Evolutionary conservation across 306 rosid species (phyloP).

Genomic region (Lotus japonicus): DNA sequence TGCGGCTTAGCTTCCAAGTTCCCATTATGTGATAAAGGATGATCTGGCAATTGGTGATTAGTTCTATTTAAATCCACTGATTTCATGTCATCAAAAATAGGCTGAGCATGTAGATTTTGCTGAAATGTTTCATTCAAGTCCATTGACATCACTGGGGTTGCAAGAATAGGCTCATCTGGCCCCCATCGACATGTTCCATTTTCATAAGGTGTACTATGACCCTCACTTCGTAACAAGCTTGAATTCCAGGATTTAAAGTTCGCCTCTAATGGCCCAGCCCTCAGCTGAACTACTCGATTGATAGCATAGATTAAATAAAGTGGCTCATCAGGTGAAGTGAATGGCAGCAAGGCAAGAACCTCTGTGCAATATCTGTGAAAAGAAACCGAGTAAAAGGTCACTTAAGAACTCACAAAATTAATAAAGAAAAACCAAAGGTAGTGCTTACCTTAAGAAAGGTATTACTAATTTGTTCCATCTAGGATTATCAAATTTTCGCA

Average conservation of each 20-base stretch:
- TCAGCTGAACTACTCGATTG: conserved; percentile 85
- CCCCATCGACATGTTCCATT: conserved; percentile 49
- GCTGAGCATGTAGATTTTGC: conserved; percentile 31
- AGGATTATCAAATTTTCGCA: conserved; percentile 82
- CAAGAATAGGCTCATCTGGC: conserved; percentile 22
- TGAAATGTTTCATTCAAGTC: conserved; percentile 52
- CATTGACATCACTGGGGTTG: conserved; percentile 27
- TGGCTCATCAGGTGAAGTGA: conserved; percentile 81
- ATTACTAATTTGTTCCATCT: conserved; percentile 60
- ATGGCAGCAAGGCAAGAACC: conserved; percentile 85
- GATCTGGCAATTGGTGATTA: conserved; percentile 41
- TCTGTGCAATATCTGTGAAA: conserved; percentile 85
- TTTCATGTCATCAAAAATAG: conserved; percentile 27
- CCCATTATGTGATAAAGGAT: conserved; percentile 33
- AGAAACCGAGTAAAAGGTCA: conserved; percentile 18
- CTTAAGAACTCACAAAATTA: conserved; percentile 10
- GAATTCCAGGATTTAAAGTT: conserved; percentile 76
- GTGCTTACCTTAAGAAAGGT: conserved; percentile 78
- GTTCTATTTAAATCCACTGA: conserved; percentile 69
- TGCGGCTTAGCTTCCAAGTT: conserved; percentile 32
- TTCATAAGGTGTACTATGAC: conserved; percentile 35
- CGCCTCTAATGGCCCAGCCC: conserved; percentile 83
- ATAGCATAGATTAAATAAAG: conserved; percentile 83
- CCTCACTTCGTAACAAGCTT: conserved; percentile 47
- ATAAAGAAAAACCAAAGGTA: conserved; percentile 3